A percentile compares a stretch with the other conserved stretches of the same genome.
phyloP scores from a whole-genome alignment of 2,329 filamentous ascomycete genomes.

The Nemania bipapillata region DNA sequence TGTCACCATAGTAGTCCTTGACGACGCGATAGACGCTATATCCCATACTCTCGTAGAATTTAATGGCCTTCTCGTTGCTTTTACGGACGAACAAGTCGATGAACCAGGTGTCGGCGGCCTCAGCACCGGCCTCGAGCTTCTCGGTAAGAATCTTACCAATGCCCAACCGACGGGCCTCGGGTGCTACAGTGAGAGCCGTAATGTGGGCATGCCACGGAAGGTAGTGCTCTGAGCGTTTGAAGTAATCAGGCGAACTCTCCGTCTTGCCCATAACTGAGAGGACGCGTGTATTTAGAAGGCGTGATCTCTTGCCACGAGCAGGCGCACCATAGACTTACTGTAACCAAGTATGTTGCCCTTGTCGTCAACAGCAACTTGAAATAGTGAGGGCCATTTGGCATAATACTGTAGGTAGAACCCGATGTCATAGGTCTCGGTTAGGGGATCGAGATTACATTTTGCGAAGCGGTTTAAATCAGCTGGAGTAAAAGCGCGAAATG shows the following conservation, averaged over 20 bases:
- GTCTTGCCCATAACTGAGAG: constrained; percentile 91
- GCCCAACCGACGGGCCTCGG: constrained; percentile 83
- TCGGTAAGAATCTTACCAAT: constrained; percentile 85
- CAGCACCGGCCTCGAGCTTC: constrained; percentile 82
- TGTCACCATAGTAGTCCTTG: constrained; percentile 91
- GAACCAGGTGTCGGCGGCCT: constrained; percentile 89
- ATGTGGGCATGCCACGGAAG: constrained; percentile 99
- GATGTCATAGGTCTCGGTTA: constrained; percentile 98
- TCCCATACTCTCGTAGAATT: constrained; percentile 89
- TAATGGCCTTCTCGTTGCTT: constrained; percentile 87
- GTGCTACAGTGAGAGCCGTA: constrained; percentile 91
- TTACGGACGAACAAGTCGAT: constrained; percentile 93
- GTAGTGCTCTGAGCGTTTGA: constrained; percentile 83
- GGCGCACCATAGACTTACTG: constrained; percentile 67
- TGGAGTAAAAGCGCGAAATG: constrained; percentile 85
- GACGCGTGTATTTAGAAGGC: constrained; percentile 45
- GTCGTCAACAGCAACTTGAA: constrained; percentile 88
- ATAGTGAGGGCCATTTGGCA: constrained; percentile 93
- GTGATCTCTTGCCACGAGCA: not conserved
- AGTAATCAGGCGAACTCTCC: constrained; percentile 82
- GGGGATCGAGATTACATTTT: constrained; percentile 91
- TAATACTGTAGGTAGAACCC: constrained; percentile 96
- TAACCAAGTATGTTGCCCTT: constrained; percentile 93
- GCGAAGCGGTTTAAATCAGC: constrained; percentile 89
- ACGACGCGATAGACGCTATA: constrained; percentile 92